Evolutionary conservation across 148 eudicot species (phyloP).

Genomic region (Suaeda aralocaspica): DNA sequence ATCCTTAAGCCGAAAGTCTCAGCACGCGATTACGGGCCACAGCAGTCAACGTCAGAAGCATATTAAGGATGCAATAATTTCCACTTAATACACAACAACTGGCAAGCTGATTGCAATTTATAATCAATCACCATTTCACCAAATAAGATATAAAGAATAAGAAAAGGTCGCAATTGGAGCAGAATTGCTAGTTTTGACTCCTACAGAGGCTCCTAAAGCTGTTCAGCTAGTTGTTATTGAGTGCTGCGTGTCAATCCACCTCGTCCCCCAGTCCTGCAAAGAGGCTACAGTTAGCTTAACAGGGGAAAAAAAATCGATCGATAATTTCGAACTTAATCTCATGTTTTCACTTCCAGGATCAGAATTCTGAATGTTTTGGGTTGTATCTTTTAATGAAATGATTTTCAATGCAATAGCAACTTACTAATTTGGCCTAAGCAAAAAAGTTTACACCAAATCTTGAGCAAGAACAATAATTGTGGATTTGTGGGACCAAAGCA

Average conservation of each 20-base stretch:
- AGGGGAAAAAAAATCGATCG: neutral
- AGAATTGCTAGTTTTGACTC: constrained; percentile 31
- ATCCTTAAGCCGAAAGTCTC: constrained; percentile 32
- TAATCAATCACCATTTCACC: constrained; percentile 45
- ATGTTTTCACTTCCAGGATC: neutral
- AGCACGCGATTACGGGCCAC: constrained; percentile 20
- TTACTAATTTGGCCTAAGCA: neutral
- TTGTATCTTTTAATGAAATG: no score
- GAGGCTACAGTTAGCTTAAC: neutral
- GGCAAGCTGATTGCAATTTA: constrained; percentile 48
- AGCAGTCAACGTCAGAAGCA: constrained; percentile 56
- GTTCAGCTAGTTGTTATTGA: constrained; percentile 46
- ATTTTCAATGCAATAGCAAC: neutral
- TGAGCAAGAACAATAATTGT: no score
- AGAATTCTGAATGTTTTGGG: neutral
- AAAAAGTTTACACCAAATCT: no score
- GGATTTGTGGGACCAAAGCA: no score
- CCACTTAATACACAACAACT: constrained; percentile 28
- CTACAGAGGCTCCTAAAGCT: constrained; percentile 15
- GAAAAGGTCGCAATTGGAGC: constrained; percentile 14
- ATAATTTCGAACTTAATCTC: neutral
- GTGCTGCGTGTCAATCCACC: constrained; percentile 76
- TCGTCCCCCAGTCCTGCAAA: constrained; percentile 65
- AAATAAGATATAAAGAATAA: constrained; percentile 25
- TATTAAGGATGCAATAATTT: constrained; percentile 25